Percentiles rank a stretch among this genome's conserved stretches.
Evolutionary conservation across 352 stramenopile genomes (phyloP).

Genomic region (Phytophthora brassicae): DNA sequence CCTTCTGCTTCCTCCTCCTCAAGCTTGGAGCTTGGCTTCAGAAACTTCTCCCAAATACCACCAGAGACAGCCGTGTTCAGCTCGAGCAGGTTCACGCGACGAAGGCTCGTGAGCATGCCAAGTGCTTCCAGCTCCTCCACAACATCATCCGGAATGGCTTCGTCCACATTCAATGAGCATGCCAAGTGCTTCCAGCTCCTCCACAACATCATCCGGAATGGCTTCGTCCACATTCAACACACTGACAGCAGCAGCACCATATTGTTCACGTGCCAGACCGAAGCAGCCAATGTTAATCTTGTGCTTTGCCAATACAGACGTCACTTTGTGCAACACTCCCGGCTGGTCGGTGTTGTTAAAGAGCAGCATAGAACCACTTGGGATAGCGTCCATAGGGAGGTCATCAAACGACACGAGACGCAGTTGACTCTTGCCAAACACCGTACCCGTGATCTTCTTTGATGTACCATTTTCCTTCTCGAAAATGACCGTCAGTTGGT

Average conservation of each 20-base stretch:
- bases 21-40: conserved; percentile 43
- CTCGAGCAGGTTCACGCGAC: conserved; percentile 84
- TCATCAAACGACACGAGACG: conserved; percentile 89
- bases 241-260: conserved; percentile 71
- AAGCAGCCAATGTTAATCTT: conserved; percentile 96
- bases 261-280: conserved; percentile 76
- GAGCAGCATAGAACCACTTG: conserved; percentile 89
- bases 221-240: conserved; percentile 89
- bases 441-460: conserved; percentile 87
- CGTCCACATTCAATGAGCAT: conserved; percentile 92
- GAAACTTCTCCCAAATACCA: conserved; percentile 62
- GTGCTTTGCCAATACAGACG: conserved; percentile 89
- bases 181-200: conserved; percentile 73
- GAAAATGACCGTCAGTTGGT: conserved; percentile 92
- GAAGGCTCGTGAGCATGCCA: conserved; percentile 80
- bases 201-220: conserved; percentile 85
- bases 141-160: conserved; percentile 82
- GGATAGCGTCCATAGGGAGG: conserved; percentile 83
- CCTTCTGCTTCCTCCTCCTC: conserved; percentile 35
- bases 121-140: conserved; percentile 80
- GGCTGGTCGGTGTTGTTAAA: conserved; percentile 95
- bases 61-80: conserved; percentile 53
- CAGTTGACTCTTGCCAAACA: conserved; percentile 88
- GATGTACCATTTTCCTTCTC: conserved; percentile 86
- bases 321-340: conserved; percentile 94